A percentile compares a stretch with the other conserved stretches of the same genome.
Conservation (phyloP, 2,329 filamentous ascomycete species). For the Trichocomaceae sp. region DNA sequence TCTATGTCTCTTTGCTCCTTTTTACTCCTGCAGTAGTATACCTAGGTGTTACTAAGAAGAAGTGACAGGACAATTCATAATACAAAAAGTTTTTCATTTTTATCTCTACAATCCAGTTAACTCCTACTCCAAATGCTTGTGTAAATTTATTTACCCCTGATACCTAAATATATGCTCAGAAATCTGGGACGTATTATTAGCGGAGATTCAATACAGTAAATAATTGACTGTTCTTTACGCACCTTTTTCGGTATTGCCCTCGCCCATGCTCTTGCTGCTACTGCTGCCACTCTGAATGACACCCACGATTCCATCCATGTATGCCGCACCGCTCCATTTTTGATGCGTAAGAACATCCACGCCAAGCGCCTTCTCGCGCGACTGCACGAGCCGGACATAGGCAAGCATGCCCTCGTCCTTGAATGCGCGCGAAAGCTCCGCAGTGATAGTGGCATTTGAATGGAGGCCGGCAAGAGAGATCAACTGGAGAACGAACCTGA, state of each 20-base stretch:
- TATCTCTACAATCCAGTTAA: too few relatives aligned
- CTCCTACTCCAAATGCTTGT: too few relatives aligned
- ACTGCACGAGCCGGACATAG: constrained; percentile 90
- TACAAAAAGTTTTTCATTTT: too few relatives aligned
- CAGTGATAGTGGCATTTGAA: constrained; percentile 56
- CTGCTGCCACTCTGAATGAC: constrained; percentile 88
- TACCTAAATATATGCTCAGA: too few relatives aligned
- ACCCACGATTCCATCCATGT: constrained; percentile 85
- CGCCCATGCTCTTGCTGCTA: constrained; percentile 86
- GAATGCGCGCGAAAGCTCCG: constrained; percentile 74
- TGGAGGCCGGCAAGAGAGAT: constrained; percentile 61
- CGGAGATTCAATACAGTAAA: too few relatives aligned
- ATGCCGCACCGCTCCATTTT: constrained; percentile 64
- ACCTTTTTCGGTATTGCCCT: constrained; percentile 74
- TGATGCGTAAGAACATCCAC: constrained; percentile 94
- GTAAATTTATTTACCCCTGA: too few relatives aligned
- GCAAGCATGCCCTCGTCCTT: constrained; percentile 92
- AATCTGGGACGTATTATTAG: too few relatives aligned
- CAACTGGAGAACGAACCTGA: constrained; percentile 56
- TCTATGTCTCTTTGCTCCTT: too few relatives aligned
- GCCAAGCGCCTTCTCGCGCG: constrained; percentile 79
- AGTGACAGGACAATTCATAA: too few relatives aligned
- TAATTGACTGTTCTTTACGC: constrained; percentile 9
- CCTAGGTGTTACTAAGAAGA: too few relatives aligned
- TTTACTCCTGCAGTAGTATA: too few relatives aligned